Evolutionary conservation across 768 basidiomycete genomes (phyloP), one percentile per base, ranked within the genome.

Genomic region (Rhodocollybia butyracea): DNA sequence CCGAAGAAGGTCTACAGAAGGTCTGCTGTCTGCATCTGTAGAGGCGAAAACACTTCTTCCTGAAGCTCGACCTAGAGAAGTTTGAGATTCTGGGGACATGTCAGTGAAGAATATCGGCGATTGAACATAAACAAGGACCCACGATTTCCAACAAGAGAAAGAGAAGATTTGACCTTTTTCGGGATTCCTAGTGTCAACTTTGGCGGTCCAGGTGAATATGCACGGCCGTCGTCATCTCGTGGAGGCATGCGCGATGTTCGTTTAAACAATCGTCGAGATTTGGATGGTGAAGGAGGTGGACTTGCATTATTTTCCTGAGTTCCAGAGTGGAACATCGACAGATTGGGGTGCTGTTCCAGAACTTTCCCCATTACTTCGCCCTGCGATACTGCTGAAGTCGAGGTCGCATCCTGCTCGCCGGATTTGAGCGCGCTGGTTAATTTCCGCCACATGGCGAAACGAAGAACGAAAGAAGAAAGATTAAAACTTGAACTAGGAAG

Each of bases 131-230:
- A 61, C 58, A 13, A 30, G 27, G n/a, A 68, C 74, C 52, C 45
- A 78, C 77, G 67, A 60, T 73, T 74, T 51, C 64, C 67, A 46
- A 34, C 41, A 34, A 53, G 67, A 67, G 43, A 74, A 59, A 47
- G 68, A 68, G 58, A 74, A 46, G 68, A 68, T 64, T 77, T 84
- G 57, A 79, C 75, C 72, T 84, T 86, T 71, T 80, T 85, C 5
- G 78, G 71, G 17, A 79, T 53, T 24, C 68, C 64, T 30, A 71
- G 61, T 22, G 68, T 64, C 42, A 72, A 60, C 47, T 67, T 55
- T 59, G 64, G 48, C 46, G 59, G 65, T 51, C 73, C 66, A 31
- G 73, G 73, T 8, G 76, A 76, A 19, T 70, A 67, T 36, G 73
- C 70, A 53, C 65, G 68, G 48, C 60, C 53, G 45, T 71, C 78